phyloP scores from a whole-genome alignment of 495 filamentous ascomycete species.

The Tuber microsphaerosporum region DNA sequence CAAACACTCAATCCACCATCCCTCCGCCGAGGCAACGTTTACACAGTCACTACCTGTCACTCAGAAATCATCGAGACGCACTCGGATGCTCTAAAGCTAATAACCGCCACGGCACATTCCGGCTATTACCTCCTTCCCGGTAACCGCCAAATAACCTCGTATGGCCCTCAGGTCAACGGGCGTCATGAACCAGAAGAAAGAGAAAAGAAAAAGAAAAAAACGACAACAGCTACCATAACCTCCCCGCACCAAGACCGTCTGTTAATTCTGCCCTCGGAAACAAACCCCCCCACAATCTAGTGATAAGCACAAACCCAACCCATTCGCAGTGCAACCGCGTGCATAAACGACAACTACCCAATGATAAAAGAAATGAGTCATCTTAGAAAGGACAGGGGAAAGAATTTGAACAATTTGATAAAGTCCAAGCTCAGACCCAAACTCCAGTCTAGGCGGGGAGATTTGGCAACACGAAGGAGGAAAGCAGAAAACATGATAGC shows the following conservation, averaged over 20 bases:
- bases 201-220: neutral
- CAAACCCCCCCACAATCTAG: neutral
- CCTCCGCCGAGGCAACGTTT: neutral
- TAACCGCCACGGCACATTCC: neutral
- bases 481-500: slow-evolving; percentile 5
- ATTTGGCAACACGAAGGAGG: neutral
- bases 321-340: neutral
- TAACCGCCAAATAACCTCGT: neutral
- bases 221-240: neutral
- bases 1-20: neutral
- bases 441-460: neutral
- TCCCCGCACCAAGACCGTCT: neutral
- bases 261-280: neutral
- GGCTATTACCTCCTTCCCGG: neutral
- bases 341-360: neutral
- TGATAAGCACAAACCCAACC: neutral
- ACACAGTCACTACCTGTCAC: neutral
- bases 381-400: neutral
- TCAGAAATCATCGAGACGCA: neutral
- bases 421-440: neutral
- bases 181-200: neutral
- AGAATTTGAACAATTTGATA: neutral
- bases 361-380: neutral
- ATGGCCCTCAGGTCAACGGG: neutral
- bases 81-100: neutral